Conservation (phyloP, 805 yeast species). For the Lipomyces oligophaga region DNA sequence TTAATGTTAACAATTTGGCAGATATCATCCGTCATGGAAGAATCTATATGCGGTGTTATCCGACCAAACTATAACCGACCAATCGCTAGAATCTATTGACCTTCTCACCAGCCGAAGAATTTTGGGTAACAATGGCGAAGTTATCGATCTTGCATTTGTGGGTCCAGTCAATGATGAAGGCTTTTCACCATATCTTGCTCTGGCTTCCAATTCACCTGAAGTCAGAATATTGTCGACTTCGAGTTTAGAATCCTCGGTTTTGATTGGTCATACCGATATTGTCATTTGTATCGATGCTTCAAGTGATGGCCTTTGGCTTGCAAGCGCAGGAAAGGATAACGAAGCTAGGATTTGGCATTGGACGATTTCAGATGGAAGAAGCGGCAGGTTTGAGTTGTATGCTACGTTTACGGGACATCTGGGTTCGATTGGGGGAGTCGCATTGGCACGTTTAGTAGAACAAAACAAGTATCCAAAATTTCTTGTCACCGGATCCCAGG, state of each 20-base stretch:
- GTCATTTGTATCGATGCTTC: constrained; percentile 77
- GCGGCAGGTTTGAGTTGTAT: constrained; percentile 45
- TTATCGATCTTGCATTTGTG: constrained; percentile 79
- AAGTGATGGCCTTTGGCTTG: constrained; percentile 81
- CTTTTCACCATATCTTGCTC: constrained; percentile 48
- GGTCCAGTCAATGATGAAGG: constrained; percentile 49
- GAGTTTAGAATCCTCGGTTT: constrained; percentile 57
- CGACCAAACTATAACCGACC: constrained; percentile 73
- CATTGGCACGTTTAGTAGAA: constrained; percentile 53
- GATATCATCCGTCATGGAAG: constrained; percentile 31
- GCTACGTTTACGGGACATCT: constrained; percentile 82
- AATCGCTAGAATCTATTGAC: constrained; percentile 39
- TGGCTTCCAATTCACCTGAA: constrained; percentile 93
- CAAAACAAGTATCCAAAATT: constrained; percentile 52
- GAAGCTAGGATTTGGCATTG: constrained; percentile 80
- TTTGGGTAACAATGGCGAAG: constrained; percentile 94
- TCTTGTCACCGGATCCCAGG: constrained; percentile 77
- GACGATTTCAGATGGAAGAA: constrained; percentile 36
- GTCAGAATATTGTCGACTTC: constrained; percentile 61
- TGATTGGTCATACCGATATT: constrained; percentile 81
- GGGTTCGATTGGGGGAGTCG: constrained; percentile 78
- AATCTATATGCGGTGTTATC: constrained; percentile 56
- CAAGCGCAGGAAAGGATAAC: constrained; percentile 86
- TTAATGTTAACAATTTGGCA: constrained; percentile 8
- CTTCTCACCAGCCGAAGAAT: constrained; percentile 50